Evolutionary conservation across 129 eudicot genomes (phyloP).

Genomic region (Centella asiatica): DNA sequence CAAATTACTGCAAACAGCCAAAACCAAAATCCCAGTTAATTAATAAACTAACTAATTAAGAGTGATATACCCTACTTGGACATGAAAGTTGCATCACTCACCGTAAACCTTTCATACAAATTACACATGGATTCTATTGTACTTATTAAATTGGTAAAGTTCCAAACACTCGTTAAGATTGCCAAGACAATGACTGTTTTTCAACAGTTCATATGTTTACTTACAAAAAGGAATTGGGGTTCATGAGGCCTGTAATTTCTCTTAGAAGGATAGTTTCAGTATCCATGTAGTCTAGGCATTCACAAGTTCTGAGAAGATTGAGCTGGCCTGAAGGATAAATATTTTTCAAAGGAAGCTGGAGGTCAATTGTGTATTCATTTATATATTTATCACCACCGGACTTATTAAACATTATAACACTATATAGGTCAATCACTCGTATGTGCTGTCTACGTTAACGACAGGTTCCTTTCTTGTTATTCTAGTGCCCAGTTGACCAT

Average conservation of each 20-base stretch:
- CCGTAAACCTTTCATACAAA: not conserved
- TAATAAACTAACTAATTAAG: too few relatives aligned
- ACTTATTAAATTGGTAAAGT: not conserved
- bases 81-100: not conserved
- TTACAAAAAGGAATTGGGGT: not conserved
- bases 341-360: not conserved
- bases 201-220: not conserved
- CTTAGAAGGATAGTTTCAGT: not conserved
- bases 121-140: not conserved
- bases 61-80: too few relatives aligned
- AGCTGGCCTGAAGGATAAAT: not conserved
- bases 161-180: not conserved
- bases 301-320: not conserved
- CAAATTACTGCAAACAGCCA: too few relatives aligned
- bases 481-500: not conserved
- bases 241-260: not conserved
- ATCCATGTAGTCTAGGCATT: not conserved
- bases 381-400: not conserved
- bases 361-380: not conserved
- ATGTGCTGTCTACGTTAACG: not conserved
- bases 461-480: not conserved
- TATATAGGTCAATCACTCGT: not conserved
- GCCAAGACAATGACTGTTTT: not conserved
- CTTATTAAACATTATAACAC: not conserved
- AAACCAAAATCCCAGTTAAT: too few relatives aligned